These are phyloP conservation scores for Postia placenta DNA, from an alignment of 768 basidiomycete species.

Conservation along the genomic window DNA sequence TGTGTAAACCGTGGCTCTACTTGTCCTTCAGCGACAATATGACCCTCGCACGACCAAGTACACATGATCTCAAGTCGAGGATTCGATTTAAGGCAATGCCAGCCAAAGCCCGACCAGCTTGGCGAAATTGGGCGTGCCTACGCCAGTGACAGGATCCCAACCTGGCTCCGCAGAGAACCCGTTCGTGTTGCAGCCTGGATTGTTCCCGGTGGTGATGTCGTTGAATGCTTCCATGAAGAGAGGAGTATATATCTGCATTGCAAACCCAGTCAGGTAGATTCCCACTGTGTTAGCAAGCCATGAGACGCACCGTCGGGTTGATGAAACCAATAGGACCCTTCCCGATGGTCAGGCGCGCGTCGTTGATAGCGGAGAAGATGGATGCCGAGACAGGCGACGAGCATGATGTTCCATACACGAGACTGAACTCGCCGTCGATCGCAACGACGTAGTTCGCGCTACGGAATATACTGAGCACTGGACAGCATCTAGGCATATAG, in stretches of 20 bases:
- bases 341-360: conserved; percentile 23
- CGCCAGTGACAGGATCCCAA: conserved; percentile 32
- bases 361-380: conserved; percentile 26
- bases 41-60: too few species aligned
- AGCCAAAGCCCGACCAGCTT: conserved; percentile 10
- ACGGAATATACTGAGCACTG: background rate
- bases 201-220: conserved; percentile 29
- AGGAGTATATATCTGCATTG: conserved; percentile 15
- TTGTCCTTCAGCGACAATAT: too few species aligned
- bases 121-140: conserved; percentile 27
- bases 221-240: conserved; percentile 20
- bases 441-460: conserved; percentile 29
- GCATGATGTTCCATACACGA: conserved; percentile 24
- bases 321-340: conserved; percentile 27
- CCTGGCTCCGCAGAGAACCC: conserved; percentile 26
- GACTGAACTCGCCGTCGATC: conserved; percentile 14
- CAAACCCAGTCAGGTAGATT: background rate
- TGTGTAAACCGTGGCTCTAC: too few species aligned
- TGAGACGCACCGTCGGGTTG: conserved; percentile 27
- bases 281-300: background rate
- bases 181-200: conserved; percentile 30
- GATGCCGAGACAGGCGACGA: conserved; percentile 24
- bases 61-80: too few species aligned
- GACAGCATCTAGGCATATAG: background rate
- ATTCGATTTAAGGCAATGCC: conserved; percentile 10